These are phyloP conservation scores for Russula emetica DNA, from an alignment of 768 basidiomycete genomes.

Conservation along the genomic window DNA sequence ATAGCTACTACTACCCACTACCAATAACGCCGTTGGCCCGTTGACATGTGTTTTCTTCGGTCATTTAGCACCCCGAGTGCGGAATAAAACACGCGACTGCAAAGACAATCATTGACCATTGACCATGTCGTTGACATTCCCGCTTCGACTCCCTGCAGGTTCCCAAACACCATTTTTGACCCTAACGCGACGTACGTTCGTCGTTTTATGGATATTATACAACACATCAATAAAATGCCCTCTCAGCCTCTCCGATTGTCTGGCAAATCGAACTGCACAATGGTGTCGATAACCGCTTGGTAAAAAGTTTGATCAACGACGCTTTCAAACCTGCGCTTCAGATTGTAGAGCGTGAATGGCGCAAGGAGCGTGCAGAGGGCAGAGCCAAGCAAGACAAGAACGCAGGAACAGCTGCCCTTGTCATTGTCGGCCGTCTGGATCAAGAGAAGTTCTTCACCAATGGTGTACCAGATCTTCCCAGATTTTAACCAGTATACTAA, in stretches of 20 bases:
- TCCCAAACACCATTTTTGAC: conserved; percentile 39
- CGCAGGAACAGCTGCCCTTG: conserved; percentile 63
- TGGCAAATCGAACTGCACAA: conserved; percentile 84
- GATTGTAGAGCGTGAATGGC: conserved; percentile 71
- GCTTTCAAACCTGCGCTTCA: conserved; percentile 69
- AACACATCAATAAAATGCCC: not conserved
- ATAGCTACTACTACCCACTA: not conserved
- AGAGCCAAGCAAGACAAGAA: conserved; percentile 38
- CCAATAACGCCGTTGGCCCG: not conserved
- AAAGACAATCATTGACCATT: not conserved
- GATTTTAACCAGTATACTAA: not conserved
- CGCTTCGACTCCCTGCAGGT: conserved; percentile 26
- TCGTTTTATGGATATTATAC: not conserved
- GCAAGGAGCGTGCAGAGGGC: conserved; percentile 40
- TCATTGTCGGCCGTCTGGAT: conserved; percentile 67
- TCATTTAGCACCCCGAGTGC: not conserved
- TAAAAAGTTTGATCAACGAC: conserved; percentile 50
- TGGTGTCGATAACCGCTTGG: conserved; percentile 69
- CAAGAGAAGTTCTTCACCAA: conserved; percentile 92
- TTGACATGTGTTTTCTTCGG: conserved; percentile 6
- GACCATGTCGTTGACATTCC: conserved; percentile 38
- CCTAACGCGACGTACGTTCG: conserved; percentile 57
- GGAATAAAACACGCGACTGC: not conserved
- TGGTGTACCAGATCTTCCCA: conserved; percentile 40
- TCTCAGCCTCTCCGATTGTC: conserved; percentile 51